Evolutionary conservation across 2,329 filamentous ascomycete genomes (phyloP).

Genomic region (Fusarium sp.): DNA sequence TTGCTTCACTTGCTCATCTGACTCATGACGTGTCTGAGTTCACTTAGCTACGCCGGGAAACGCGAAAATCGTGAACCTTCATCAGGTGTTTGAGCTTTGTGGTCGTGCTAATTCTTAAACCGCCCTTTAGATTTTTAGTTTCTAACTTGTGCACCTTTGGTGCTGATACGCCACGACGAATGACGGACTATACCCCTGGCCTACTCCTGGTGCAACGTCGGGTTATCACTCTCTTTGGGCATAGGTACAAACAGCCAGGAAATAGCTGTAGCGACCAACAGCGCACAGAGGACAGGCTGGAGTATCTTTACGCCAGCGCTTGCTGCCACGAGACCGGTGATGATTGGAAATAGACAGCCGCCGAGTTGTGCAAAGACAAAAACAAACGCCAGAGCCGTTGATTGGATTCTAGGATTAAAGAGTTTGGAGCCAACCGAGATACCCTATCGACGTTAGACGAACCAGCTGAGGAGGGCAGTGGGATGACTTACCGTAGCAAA

Average conservation of each 20-base stretch:
- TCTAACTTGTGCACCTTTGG: no score
- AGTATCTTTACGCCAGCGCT: conserved; percentile 58
- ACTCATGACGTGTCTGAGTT: no score
- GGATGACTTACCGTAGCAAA: conserved; percentile 62
- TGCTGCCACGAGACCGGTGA: conserved; percentile 64
- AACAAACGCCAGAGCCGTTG: conserved; percentile 58
- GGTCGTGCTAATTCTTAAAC: no score
- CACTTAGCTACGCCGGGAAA: no score
- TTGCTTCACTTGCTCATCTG: no score
- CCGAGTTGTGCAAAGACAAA: conserved; percentile 68
- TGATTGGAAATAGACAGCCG: conserved; percentile 64
- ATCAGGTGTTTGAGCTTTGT: no score
- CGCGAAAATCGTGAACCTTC: no score
- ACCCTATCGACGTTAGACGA: conserved; percentile 50
- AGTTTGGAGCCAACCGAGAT: conserved; percentile 65
- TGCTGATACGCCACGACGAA: background rate
- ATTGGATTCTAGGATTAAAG: conserved; percentile 54
- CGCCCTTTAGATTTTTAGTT: no score
- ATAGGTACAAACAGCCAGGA: conserved; percentile 59
- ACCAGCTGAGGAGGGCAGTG: fast-evolving
- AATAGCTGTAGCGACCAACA: conserved; percentile 58
- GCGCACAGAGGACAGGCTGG: conserved; percentile 62
- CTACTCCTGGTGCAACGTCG: conserved; percentile 52
- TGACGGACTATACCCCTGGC: background rate
- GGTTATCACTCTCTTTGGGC: conserved; percentile 48